Base-by-base conservation (phyloP, 1,284 basidiomycete genomes). In the Testicularia cyperi region DNA sequence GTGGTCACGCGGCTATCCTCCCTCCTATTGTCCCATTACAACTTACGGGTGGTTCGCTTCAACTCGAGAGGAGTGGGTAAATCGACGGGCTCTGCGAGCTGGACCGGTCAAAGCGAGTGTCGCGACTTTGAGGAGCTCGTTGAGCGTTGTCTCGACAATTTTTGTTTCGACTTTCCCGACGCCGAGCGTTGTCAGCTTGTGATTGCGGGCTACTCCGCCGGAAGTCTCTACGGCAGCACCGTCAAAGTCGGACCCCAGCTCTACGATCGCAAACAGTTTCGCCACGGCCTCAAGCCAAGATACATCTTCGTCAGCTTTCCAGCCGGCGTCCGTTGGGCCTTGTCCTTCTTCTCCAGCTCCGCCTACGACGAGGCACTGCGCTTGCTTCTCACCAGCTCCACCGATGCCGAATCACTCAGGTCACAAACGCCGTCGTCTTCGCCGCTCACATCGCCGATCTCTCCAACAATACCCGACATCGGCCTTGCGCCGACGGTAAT, bases 241-340 rank as follows among this genome's bases (percentile, higher is more conserved):
- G 44, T 63, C 23, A 36, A 32, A 0, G 38, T 45, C 4, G 28
- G 33, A 3, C 14, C 25, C 2, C 19, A 33, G 5, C 21, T 52
- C 3, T 51, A 55, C 23, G 57, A 51, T 15, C n/a, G 38, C 10
- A 43, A 38, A 12, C 56, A 54, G 23, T 61, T 61, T 13, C 29
- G 42, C 32, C 39, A 30, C 12, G 58, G 37, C 7, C 36, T 28
- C 12, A 55, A 36, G 26, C 58, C 51, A 13, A 29, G 46, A 20
- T 66, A 63, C 38, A 25, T 67, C 14, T 36, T 67, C 18, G 16
- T 67, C 26, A 64, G 55, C 32, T 67, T 64, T 26, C 64, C 64
- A 1, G 51, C 56, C 9, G 60, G 51, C 19, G 55, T 67, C 13
- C 43, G 46, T 4, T 67, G 64, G 64, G 64, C 64, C 1, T 39